Conservation (phyloP, 2,329 filamentous ascomycete genomes). For the Aspergillus ustus region DNA sequence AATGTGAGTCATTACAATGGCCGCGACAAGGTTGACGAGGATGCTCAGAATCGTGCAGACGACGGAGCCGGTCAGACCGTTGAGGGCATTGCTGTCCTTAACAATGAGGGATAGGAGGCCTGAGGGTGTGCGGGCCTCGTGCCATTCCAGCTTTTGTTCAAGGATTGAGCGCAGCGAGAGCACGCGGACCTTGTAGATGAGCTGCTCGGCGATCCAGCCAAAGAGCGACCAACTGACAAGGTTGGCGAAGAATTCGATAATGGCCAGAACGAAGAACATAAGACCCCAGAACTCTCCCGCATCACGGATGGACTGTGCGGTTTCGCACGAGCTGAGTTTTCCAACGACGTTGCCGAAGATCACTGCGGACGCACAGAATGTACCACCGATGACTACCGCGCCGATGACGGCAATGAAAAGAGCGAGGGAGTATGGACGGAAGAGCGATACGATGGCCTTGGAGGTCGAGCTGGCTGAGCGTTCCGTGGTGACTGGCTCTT, state of each 20-base stretch:
- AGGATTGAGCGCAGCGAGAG: constrained; percentile 68
- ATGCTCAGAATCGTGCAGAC: constrained; percentile 71
- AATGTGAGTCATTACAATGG: constrained; percentile 69
- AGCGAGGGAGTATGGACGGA: constrained; percentile 18
- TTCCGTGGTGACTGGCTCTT: constrained; percentile 1
- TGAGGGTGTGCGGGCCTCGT: constrained; percentile 62
- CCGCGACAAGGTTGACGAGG: constrained; percentile 69
- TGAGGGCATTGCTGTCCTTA: constrained; percentile 68
- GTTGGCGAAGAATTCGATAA: constrained; percentile 66
- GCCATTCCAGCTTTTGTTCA: constrained; percentile 71
- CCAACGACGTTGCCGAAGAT: constrained; percentile 65
- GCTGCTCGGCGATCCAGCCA: constrained; percentile 65
- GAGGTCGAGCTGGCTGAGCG: constrained; percentile 6
- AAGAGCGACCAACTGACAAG: constrained; percentile 63
- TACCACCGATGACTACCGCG: constrained; percentile 42
- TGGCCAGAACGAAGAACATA: constrained; percentile 65
- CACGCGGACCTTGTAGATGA: constrained; percentile 67
- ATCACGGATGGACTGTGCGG: constrained; percentile 49
- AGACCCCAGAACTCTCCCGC: constrained; percentile 59
- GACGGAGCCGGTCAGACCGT: constrained; percentile 71
- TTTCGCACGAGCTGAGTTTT: constrained; percentile 59
- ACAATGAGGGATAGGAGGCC: constrained; percentile 69
- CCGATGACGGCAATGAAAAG: constrained; percentile 49
- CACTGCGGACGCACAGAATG: constrained; percentile 43
- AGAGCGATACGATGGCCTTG: constrained; percentile 9